Evolutionary conservation across 495 filamentous ascomycete genomes (phyloP).

Genomic region (Aspergillus funiculosus): DNA sequence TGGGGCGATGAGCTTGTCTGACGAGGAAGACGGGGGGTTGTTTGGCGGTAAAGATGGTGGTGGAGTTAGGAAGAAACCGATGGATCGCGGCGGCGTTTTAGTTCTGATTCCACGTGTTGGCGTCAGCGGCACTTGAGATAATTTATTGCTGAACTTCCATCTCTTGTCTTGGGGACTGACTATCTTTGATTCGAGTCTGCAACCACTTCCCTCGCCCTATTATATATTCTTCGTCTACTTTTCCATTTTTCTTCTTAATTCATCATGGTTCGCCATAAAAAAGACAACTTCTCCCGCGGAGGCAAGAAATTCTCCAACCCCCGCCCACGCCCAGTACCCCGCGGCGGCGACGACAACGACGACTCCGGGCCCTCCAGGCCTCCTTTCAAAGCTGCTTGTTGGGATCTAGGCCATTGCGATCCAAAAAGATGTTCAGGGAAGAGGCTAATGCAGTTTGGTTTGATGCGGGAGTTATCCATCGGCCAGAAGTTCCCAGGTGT

Average conservation of each 20-base stretch:
- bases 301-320: conserved; percentile 58
- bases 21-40: no score
- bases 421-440: conserved; percentile 96
- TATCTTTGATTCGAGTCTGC: background rate
- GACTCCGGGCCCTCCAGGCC: conserved; percentile 43
- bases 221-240: background rate
- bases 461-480: conserved; percentile 89
- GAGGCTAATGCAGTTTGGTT: conserved; percentile 78
- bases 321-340: conserved; percentile 43
- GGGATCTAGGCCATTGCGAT: conserved; percentile 97
- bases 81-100: conserved; percentile 14
- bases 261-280: conserved; percentile 82
- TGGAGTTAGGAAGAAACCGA: conserved; percentile 16
- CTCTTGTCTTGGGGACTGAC: background rate
- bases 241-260: background rate
- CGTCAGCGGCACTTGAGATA: conserved; percentile 2
- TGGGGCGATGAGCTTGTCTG: conserved; percentile 7
- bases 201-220: background rate
- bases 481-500: conserved; percentile 88
- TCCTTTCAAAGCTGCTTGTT: conserved; percentile 86
- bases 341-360: conserved; percentile 40
- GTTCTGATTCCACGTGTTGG: conserved; percentile 21
- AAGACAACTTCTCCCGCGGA: conserved; percentile 71
- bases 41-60: conserved; percentile 19
- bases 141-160: background rate